Percentiles rank a stretch among this genome's conserved stretches.
phyloP scores from a whole-genome alignment of 805 yeast species.

The Sungouiozyma ichnusensis region DNA sequence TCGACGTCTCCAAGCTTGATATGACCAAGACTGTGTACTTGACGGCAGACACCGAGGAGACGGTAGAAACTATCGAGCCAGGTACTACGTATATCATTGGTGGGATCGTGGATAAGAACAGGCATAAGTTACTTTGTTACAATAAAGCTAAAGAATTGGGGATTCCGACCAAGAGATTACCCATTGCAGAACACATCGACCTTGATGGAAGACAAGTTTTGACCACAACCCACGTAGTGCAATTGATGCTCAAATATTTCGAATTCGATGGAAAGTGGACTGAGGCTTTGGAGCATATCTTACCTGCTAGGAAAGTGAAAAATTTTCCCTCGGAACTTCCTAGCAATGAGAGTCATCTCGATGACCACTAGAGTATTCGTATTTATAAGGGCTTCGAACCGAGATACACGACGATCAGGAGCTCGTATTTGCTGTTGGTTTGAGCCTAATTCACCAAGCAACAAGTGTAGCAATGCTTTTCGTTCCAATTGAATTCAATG shows the following conservation, averaged over 20 bases:
- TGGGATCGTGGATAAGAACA: slow-evolving; percentile 92
- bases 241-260: slow-evolving; percentile 69
- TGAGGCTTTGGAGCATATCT: slow-evolving; percentile 70
- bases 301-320: slow-evolving; percentile 62
- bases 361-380: no score
- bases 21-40: slow-evolving; percentile 48
- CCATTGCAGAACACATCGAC: slow-evolving; percentile 75
- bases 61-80: slow-evolving; percentile 49
- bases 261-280: slow-evolving; percentile 70
- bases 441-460: no score
- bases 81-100: slow-evolving; percentile 80
- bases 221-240: slow-evolving; percentile 93
- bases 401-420: no score
- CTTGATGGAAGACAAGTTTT: slow-evolving; percentile 80
- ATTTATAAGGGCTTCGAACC: no score
- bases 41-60: slow-evolving; percentile 79
- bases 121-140: slow-evolving; percentile 71
- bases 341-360: background rate
- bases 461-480: slow-evolving; percentile 14
- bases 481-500: slow-evolving; percentile 48
- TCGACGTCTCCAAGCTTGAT: slow-evolving; percentile 28
- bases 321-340: background rate
- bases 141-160: slow-evolving; percentile 71
- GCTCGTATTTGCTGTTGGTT: no score
- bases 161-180: slow-evolving; percentile 64